Percentiles rank a stretch among this genome's conserved stretches.
These are phyloP conservation scores for Circinella umbellata DNA, from an alignment of 371 early-diverging fungal genomes.

Conservation along the genomic window DNA sequence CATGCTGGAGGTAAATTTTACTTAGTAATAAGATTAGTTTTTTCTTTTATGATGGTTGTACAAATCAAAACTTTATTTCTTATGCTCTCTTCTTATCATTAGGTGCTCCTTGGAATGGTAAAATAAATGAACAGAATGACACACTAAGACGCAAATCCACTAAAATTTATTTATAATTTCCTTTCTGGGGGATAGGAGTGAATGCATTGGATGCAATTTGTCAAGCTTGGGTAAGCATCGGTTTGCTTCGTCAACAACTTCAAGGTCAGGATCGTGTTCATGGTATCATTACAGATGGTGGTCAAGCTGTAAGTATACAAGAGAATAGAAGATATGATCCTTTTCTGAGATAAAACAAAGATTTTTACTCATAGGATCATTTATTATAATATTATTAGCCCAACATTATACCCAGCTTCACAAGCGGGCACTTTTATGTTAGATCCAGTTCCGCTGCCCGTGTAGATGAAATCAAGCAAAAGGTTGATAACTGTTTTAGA, in stretches of 20 bases:
- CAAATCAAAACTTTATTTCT: slow-evolving; percentile 27
- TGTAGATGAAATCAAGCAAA: slow-evolving; percentile 48
- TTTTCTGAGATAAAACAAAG: no score
- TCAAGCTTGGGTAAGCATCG: slow-evolving; percentile 61
- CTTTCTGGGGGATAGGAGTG: slow-evolving; percentile 47
- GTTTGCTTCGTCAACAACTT: slow-evolving; percentile 73
- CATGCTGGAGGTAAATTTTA: slow-evolving; percentile 55
- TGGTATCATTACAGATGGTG: slow-evolving; percentile 75
- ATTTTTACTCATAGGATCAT: no score
- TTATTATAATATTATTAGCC: slow-evolving; percentile 7
- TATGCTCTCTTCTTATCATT: slow-evolving; percentile 19
- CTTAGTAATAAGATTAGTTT: not conserved
- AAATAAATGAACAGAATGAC: not conserved
- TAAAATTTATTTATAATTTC: no score
- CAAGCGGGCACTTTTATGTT: slow-evolving; percentile 56
- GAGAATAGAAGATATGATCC: no score
- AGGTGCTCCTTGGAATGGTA: slow-evolving; percentile 25
- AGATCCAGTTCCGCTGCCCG: slow-evolving; percentile 58
- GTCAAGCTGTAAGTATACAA: slow-evolving; percentile 57
- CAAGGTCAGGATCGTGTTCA: slow-evolving; percentile 52
- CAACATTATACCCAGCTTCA: slow-evolving; percentile 65
- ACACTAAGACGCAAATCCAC: no score
- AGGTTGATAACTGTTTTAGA: slow-evolving; percentile 61
- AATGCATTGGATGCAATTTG: slow-evolving; percentile 80
- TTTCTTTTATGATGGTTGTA: not conserved